phyloP scores from a whole-genome alignment of 331 rosid genomes.

The Arachis monticola region DNA sequence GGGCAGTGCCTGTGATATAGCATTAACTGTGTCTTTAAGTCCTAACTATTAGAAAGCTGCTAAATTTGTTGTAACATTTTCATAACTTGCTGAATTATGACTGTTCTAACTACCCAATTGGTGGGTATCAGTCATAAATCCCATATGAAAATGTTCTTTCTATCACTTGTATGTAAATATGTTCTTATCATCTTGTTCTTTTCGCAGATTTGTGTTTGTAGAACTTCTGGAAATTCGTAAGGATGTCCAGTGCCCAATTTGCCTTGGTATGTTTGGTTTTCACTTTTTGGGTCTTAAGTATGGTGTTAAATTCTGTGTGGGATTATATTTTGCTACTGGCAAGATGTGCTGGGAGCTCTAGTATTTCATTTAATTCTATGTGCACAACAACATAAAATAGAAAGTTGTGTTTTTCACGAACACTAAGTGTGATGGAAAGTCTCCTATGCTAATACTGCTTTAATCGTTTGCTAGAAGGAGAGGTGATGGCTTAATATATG shows the following conservation, averaged over 20 bases:
- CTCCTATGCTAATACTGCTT: slow-evolving; percentile 12
- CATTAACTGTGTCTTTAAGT: neutral
- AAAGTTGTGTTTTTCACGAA: slow-evolving; percentile 16
- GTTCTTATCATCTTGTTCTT: slow-evolving; percentile 38
- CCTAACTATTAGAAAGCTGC: slow-evolving; percentile 13
- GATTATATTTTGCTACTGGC: slow-evolving; percentile 19
- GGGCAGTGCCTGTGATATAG: neutral
- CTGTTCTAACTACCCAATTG: neutral
- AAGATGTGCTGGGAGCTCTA: slow-evolving; percentile 12
- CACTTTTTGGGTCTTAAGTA: slow-evolving; percentile 27
- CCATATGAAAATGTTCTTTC: slow-evolving; percentile 27
- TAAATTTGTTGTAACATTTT: neutral
- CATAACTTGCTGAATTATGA: too few species aligned
- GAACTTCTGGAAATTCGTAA: slow-evolving; percentile 72
- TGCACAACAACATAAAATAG: slow-evolving; percentile 7
- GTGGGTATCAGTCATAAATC: slow-evolving; percentile 18
- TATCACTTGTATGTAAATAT: slow-evolving; percentile 17
- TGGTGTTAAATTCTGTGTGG: slow-evolving; percentile 10
- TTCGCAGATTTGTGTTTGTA: slow-evolving; percentile 66
- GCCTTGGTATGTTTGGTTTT: slow-evolving; percentile 71
- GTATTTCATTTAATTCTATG: neutral
- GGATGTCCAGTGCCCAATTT: slow-evolving; percentile 95
- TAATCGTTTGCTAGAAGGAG: slow-evolving; percentile 3
- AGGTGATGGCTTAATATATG: slow-evolving; percentile 10
- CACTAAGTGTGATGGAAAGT: slow-evolving; percentile 17